A percentile compares a stretch with the other conserved stretches of the same genome.
phyloP scores from a whole-genome alignment of 2,329 filamentous ascomycete genomes.

The Acrocalymma vagum region DNA sequence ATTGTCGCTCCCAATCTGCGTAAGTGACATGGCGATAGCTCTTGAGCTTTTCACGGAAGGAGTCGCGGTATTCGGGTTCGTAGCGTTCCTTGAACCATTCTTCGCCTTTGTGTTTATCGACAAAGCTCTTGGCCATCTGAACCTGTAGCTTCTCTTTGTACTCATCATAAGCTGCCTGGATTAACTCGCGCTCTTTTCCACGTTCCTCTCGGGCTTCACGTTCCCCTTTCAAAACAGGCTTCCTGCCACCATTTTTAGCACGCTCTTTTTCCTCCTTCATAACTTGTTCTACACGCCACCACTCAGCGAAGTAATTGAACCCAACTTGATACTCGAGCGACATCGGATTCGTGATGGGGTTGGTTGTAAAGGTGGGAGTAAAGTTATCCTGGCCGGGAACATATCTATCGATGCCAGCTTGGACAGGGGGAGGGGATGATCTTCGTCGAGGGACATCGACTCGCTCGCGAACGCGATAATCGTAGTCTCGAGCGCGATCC shows the following conservation, averaged over 20 bases:
- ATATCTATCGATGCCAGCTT: slow-evolving; percentile 83
- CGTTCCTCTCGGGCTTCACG: slow-evolving; percentile 76
- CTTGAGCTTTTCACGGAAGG: slow-evolving; percentile 77
- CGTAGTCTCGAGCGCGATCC: slow-evolving; percentile 74
- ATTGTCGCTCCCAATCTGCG: slow-evolving; percentile 86
- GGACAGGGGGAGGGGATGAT: slow-evolving; percentile 65
- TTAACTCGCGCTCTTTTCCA: slow-evolving; percentile 80
- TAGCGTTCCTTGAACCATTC: slow-evolving; percentile 99
- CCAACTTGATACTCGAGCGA: slow-evolving; percentile 81
- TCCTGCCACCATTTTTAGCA: slow-evolving; percentile 72
- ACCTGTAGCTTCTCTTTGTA: slow-evolving; percentile 73
- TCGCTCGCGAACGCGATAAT: slow-evolving; percentile 64
- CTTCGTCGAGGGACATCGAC: slow-evolving; percentile 70
- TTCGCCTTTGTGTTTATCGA: slow-evolving; percentile 90
- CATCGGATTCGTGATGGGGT: slow-evolving; percentile 76
- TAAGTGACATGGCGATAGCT: slow-evolving; percentile 82
- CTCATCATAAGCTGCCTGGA: slow-evolving; percentile 73
- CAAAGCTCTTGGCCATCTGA: slow-evolving; percentile 86
- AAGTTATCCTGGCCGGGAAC: slow-evolving; percentile 75
- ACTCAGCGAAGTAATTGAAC: slow-evolving; percentile 86
- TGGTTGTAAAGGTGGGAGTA: slow-evolving; percentile 62
- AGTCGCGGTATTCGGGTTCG: slow-evolving; percentile 80
- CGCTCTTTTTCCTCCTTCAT: slow-evolving; percentile 85
- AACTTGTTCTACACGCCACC: slow-evolving; percentile 84
- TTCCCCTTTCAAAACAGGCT: slow-evolving; percentile 69